These are phyloP conservation scores for Aspergillus tanneri DNA, from an alignment of 2,329 filamentous ascomycete species.

Conservation along the genomic window DNA sequence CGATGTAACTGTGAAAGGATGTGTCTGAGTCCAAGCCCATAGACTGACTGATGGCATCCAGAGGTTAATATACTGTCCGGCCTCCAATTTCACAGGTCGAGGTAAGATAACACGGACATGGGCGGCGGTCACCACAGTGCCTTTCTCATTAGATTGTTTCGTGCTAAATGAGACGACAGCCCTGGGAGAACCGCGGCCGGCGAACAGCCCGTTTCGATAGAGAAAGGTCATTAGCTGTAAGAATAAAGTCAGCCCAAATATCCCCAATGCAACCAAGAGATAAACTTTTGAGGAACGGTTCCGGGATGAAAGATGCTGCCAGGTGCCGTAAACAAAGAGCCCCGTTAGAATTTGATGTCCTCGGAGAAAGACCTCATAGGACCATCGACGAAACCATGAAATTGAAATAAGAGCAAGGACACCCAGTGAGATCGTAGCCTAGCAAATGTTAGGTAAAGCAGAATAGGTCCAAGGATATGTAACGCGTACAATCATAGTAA, in stretches of 20 bases:
- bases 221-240: slow-evolving; percentile 21
- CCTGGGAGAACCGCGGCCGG: slow-evolving; percentile 17
- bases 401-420: slow-evolving; percentile 21
- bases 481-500: slow-evolving; percentile 21
- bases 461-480: not conserved
- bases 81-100: slow-evolving; percentile 20
- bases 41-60: slow-evolving; percentile 29
- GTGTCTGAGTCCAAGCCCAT: slow-evolving; percentile 24
- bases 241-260: slow-evolving; percentile 19
- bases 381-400: slow-evolving; percentile 19
- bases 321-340: slow-evolving; percentile 23
- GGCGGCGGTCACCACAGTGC: slow-evolving; percentile 8
- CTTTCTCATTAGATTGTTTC: slow-evolving; percentile 1
- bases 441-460: slow-evolving; percentile 11
- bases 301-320: slow-evolving; percentile 20
- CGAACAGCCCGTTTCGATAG: slow-evolving; percentile 23
- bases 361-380: slow-evolving; percentile 29
- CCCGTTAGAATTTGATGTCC: slow-evolving; percentile 21
- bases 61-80: slow-evolving; percentile 32
- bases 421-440: slow-evolving; percentile 18
- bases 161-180: slow-evolving; percentile 21
- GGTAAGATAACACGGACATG: slow-evolving; percentile 23
- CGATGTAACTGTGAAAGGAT: slow-evolving; percentile 28
- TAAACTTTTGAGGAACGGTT: slow-evolving; percentile 17
- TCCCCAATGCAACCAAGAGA: slow-evolving; percentile 18